Percentiles rank a stretch among this genome's conserved stretches.
phyloP scores from a whole-genome alignment of 306 rosid genomes.

The Macrotyloma uniflorum region DNA sequence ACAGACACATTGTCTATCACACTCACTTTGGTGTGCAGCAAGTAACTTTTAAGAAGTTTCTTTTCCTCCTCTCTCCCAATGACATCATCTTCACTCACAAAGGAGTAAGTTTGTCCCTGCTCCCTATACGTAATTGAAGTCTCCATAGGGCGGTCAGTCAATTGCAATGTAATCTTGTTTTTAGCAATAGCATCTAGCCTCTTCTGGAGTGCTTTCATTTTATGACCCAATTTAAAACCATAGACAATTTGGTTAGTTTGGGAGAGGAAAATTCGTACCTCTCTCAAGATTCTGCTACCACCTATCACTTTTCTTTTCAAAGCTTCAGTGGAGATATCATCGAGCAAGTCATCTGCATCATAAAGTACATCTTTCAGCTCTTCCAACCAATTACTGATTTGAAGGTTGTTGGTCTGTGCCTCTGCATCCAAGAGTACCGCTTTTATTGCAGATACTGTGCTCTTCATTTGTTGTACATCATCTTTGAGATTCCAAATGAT shows the following conservation, averaged over 20 bases:
- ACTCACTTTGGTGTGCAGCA: background rate
- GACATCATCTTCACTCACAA: constrained; percentile 36
- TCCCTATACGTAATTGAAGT: background rate
- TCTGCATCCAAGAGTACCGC: constrained; percentile 46
- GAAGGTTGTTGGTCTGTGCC: constrained; percentile 13
- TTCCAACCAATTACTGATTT: constrained; percentile 36
- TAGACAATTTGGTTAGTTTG: constrained; percentile 2
- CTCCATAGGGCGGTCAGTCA: background rate
- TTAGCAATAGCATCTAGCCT: constrained; percentile 40
- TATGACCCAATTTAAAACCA: constrained; percentile 30
- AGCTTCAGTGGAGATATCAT: constrained; percentile 30
- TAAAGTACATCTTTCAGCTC: constrained; percentile 40
- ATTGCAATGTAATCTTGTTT: constrained; percentile 6
- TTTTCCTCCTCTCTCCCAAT: constrained; percentile 43
- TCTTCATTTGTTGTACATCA: constrained; percentile 28
- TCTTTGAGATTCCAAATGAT: constrained; percentile 29
- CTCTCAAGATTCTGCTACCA: background rate
- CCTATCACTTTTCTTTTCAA: constrained; percentile 15
- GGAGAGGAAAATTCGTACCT: constrained; percentile 32
- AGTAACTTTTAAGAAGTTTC: background rate
- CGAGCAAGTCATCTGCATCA: constrained; percentile 51
- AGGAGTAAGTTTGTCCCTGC: constrained; percentile 43
- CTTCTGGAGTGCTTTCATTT: constrained; percentile 34
- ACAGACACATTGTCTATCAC: constrained; percentile 33
- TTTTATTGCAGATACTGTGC: constrained; percentile 4